Evolutionary conservation across 345 rosid genomes (phyloP).

Genomic region (Lagerstroemia speciosa): DNA sequence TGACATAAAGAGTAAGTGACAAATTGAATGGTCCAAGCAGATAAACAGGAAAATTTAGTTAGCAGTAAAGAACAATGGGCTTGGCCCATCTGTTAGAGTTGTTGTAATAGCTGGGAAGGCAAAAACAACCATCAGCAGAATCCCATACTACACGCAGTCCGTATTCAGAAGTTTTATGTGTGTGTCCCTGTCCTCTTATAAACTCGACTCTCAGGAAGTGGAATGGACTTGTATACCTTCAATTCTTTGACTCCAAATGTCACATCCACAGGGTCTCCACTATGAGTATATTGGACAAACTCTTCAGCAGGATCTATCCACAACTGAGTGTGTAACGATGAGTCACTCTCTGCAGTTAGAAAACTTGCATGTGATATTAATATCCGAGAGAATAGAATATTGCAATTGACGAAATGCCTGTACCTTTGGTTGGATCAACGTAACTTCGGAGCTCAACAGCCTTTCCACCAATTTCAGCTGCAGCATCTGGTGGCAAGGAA

Average conservation of each 20-base stretch:
- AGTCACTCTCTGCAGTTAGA: slow-evolving; percentile 56
- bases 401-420: slow-evolving; percentile 5
- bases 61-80: not conserved
- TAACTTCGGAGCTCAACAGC: slow-evolving; percentile 92
- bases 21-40: not conserved
- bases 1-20: not conserved
- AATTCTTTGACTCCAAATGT: slow-evolving; percentile 82
- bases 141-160: not conserved
- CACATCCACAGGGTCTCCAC: slow-evolving; percentile 80
- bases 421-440: slow-evolving; percentile 82
- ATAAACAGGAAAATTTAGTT: not conserved
- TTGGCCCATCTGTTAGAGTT: not conserved
- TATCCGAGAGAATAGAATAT: slow-evolving; percentile 2
- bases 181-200: not conserved
- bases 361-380: slow-evolving; percentile 15
- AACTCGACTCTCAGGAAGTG: not conserved
- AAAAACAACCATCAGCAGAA: not conserved
- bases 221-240: slow-evolving; percentile 36
- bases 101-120: not conserved
- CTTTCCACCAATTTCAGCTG: slow-evolving; percentile 74
- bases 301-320: slow-evolving; percentile 97
- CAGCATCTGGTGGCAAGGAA: slow-evolving; percentile 61
- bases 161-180: not conserved
- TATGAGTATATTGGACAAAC: slow-evolving; percentile 50
- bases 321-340: slow-evolving; percentile 71